Base-by-base conservation (phyloP, 1,139 yeast species). In the Arxiozyma telluris region DNA sequence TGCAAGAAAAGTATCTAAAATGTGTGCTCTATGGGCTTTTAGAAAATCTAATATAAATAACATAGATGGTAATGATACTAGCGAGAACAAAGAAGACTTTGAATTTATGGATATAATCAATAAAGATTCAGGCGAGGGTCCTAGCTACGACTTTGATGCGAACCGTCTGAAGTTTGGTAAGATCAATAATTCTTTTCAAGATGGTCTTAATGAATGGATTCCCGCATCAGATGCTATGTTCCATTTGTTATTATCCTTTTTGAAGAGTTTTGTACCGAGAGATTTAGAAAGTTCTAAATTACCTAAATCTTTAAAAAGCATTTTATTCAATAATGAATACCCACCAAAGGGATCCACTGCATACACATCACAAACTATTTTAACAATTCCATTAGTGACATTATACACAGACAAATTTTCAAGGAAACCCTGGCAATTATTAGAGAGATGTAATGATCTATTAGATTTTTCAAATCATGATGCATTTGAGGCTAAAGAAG, bases 21-120 rank as follows among this genome's bases (percentile, higher is more conserved):
- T 90, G 82, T 85, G 94, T 41, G 91, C 93, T 23, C 72, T 88
- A 42, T 90, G 96, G 96, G 97, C 96, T 0, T 90, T 90, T 64
- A 81, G 61, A 58, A 65, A 69, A 53, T 61, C 69, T 49, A 54
- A 66, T 50, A 53, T 59, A 5, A 50, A 54, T 18, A 44, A 55
- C 21, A 44, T 53, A 12, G 46, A 44, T 20, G 49, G 27, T 38
- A 12, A 6, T 34, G 39, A 34, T 8, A 34, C 17, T 34, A n/a
- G 12, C 8, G n/a, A 12, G 2, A 4, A 34, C n/a, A 1, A 15
- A 15, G 39, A 34, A 12, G 39, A 34, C 12, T 3, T 4, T 34
- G 39, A 8, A 15, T 4, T 15, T 8, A 34, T 34, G 39, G 39
- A 15, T 15, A 34, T 34, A 15, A 15, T 12, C 12, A 12, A 15